Evolutionary conservation across 2,329 filamentous ascomycete genomes (phyloP), one percentile per base, ranked within the genome.

Genomic region (Sclerotinia nivalis): DNA sequence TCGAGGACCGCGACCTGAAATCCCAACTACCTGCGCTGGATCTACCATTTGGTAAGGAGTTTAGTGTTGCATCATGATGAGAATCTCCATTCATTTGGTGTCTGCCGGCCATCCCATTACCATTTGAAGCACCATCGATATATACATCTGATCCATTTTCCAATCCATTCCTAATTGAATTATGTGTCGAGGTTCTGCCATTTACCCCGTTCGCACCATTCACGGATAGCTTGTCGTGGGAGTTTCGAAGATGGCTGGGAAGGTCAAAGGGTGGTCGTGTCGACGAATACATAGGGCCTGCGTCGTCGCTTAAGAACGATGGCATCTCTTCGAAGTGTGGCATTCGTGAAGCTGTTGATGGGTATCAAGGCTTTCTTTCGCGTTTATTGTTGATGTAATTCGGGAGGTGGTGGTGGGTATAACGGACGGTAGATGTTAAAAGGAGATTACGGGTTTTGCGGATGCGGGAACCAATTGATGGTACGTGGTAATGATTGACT

Each of bases 1-100:
- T 72, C 20, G 75, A 77, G 49, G 75, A 75, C 58, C 72, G 74
- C 49, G 75, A 75, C 58, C 72, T 74, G 56, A 77, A 72, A 55
- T 79, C 77, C 76, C 76, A 78, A 64, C 76, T 81, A 72, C 82
- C 84, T 52, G 79, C 80, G 64, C 81, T 82, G 70, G 83, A 81
- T 74, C 82, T 83, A 73, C 85, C 87, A 77, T 89, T 89, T 74
- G 85, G 84, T 77, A 87, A 77, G 50, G 87, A 84, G 79, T 83
- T 86, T 81, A 89, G 86, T 80, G 85, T 89, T 76, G 87, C 85
- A 62, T 78, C 76, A 68, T 73, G 73, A 25, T 71, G 67, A 68
- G 73, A 72, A 61, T 77, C 76, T 28, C 77, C 77, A 74, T 78
- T 78, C 70, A 71, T 71, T 37, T 73, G 73, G 22, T 68, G 50